phyloP scores from a whole-genome alignment of 805 yeast species.

The Hemisphaericaspora nanyangensis region DNA sequence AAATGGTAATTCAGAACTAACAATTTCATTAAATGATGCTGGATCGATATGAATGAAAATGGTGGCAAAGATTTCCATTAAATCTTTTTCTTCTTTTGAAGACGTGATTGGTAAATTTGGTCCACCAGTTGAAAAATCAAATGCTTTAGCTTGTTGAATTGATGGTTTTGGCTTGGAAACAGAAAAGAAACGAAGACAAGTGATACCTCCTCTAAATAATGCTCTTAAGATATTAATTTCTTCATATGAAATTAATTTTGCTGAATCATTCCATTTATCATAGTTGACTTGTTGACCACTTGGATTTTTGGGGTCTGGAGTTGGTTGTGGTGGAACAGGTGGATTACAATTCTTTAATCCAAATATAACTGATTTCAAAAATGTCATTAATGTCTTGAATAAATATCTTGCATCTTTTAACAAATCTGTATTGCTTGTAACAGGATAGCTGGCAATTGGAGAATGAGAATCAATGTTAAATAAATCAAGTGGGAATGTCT shows the following conservation, averaged over 20 bases:
- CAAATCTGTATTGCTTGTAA: conserved; percentile 53
- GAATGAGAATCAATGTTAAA: conserved; percentile 36
- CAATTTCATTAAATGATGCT: conserved; percentile 90
- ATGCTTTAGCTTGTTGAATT: conserved; percentile 26
- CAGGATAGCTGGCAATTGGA: conserved; percentile 60
- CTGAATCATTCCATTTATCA: conserved; percentile 77
- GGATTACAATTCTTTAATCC: conserved; percentile 90
- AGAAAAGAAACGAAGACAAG: conserved; percentile 74
- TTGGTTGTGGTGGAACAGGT: conserved; percentile 49
- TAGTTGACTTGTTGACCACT: conserved; percentile 37
- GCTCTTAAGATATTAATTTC: conserved; percentile 74
- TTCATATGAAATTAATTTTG: conserved; percentile 78
- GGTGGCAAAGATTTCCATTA: conserved; percentile 93
- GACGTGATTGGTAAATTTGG: conserved; percentile 83
- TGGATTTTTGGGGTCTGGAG: conserved; percentile 40
- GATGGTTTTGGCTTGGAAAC: conserved; percentile 48
- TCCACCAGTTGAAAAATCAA: conserved; percentile 65
- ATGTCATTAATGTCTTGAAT: conserved; percentile 84
- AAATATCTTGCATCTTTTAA: conserved; percentile 84
- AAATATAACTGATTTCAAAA: conserved; percentile 82
- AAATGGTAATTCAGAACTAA: conserved; percentile 73
- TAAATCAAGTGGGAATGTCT: conserved; percentile 18
- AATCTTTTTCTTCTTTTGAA: conserved; percentile 88
- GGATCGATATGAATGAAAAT: conserved; percentile 93
- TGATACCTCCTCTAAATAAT: conserved; percentile 78